Evolutionary conservation across 345 rosid species (phyloP).

Genomic region (Murraya koenigii): DNA sequence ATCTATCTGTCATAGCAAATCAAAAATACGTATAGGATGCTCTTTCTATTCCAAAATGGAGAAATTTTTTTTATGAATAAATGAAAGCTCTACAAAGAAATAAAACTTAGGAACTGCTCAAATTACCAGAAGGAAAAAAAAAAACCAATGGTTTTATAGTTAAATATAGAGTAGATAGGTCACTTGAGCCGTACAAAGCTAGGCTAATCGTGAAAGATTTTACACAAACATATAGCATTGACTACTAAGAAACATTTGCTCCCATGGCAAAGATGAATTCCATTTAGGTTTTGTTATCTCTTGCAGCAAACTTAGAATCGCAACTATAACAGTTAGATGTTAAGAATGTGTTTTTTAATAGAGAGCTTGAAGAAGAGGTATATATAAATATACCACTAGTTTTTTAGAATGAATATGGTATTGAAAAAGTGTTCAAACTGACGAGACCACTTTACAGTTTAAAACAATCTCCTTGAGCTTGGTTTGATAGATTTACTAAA

Average conservation of each 20-base stretch:
- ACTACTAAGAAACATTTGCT: background rate
- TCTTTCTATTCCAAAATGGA: background rate
- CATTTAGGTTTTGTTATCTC: background rate
- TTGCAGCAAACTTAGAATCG: background rate
- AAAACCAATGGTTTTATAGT: background rate
- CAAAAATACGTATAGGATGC: background rate
- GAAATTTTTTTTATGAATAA: no score
- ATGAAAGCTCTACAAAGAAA: background rate
- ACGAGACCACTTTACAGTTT: background rate
- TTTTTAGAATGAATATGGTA: no score
- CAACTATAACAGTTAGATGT: background rate
- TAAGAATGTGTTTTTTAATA: no score
- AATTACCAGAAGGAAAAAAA: background rate
- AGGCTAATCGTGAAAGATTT: background rate
- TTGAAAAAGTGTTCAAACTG: background rate
- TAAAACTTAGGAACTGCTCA: background rate
- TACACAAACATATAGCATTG: background rate
- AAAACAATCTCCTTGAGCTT: background rate
- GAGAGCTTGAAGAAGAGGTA: background rate
- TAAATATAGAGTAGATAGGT: background rate
- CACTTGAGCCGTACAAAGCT: background rate
- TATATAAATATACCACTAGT: background rate
- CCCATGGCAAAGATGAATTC: background rate
- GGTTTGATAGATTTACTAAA: background rate
- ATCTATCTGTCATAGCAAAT: background rate